These are phyloP conservation scores for Cephaloascus fragrans DNA, from an alignment of 805 yeast species.

Conservation along the genomic window DNA sequence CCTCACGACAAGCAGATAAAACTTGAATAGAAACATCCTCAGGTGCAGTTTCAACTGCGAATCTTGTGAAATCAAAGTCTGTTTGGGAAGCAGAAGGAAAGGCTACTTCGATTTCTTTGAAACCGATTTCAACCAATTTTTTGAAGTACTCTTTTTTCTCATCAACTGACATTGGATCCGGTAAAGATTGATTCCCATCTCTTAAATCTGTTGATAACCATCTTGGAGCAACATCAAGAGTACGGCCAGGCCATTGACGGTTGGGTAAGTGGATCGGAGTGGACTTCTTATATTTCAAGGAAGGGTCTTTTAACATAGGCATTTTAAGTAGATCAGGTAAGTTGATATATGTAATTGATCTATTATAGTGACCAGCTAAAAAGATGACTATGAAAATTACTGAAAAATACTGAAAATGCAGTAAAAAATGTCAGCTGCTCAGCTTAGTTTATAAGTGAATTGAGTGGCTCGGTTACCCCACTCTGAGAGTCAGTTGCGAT, in stretches of 20 bases:
- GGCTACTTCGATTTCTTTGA: slow-evolving; percentile 76
- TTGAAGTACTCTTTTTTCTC: slow-evolving; percentile 66
- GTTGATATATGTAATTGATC: neutral
- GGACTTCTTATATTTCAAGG: slow-evolving; percentile 51
- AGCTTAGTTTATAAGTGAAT: too few relatives aligned
- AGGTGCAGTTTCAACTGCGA: slow-evolving; percentile 66
- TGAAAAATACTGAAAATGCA: too few relatives aligned
- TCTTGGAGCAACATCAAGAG: slow-evolving; percentile 56
- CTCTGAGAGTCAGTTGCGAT: neutral
- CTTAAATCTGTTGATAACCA: slow-evolving; percentile 80
- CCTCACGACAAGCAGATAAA: slow-evolving; percentile 68
- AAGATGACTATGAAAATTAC: too few relatives aligned
- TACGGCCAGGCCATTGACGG: slow-evolving; percentile 62
- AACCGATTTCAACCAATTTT: slow-evolving; percentile 63
- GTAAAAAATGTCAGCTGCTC: too few relatives aligned
- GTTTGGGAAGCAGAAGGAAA: slow-evolving; percentile 75
- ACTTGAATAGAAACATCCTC: slow-evolving; percentile 72
- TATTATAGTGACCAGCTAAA: neutral
- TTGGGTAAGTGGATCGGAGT: slow-evolving; percentile 45
- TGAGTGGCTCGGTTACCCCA: neutral
- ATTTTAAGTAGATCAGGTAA: neutral
- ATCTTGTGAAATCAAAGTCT: slow-evolving; percentile 74
- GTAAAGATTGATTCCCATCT: slow-evolving; percentile 79
- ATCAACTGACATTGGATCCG: slow-evolving; percentile 79
- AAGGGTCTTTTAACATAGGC: slow-evolving; percentile 45